These are phyloP conservation scores for Nannizzia gypsea DNA, from an alignment of 2,329 filamentous ascomycete genomes.

Conservation along the genomic window DNA sequence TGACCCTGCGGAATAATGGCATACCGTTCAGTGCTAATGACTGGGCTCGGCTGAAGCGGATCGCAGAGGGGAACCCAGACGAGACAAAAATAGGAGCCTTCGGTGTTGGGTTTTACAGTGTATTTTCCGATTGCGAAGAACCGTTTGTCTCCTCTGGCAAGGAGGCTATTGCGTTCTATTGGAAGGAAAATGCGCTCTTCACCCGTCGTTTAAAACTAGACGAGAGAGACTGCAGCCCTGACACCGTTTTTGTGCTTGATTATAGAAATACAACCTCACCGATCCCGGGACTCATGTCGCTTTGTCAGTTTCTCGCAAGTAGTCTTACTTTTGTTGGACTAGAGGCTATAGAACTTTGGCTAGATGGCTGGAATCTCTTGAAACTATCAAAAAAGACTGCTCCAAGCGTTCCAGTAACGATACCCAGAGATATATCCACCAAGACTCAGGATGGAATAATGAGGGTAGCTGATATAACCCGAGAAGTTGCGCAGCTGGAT, in stretches of 20 bases:
- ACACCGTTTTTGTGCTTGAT: conserved; percentile 90
- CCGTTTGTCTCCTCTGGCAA: conserved; percentile 89
- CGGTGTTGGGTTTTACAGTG: conserved; percentile 95
- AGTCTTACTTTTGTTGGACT: conserved; percentile 92
- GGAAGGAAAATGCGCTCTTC: conserved; percentile 96
- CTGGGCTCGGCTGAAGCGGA: conserved; percentile 86
- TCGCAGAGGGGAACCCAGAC: conserved; percentile 97
- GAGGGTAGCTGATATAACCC: conserved; percentile 68
- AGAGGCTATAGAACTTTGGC: conserved; percentile 74
- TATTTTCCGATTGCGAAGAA: conserved; percentile 96
- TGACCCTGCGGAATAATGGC: conserved; percentile 91
- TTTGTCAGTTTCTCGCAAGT: conserved; percentile 86
- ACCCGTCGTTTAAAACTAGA: conserved; percentile 73
- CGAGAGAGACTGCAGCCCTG: conserved; percentile 49
- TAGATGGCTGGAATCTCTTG: conserved; percentile 76
- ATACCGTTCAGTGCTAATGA: conserved; percentile 78
- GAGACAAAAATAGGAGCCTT: conserved; percentile 99
- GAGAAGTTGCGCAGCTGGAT: conserved; percentile 84
- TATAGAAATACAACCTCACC: conserved; percentile 83
- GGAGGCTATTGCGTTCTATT: conserved; percentile 97
- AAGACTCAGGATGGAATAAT: conserved; percentile 79
- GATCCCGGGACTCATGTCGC: conserved; percentile 69
- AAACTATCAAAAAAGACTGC: conserved; percentile 75
- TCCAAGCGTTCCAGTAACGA: conserved; percentile 56
- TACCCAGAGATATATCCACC: conserved; percentile 69